A percentile compares a stretch with the other conserved stretches of the same genome.
phyloP scores from a whole-genome alignment of 805 yeast species.

The Yamadazyma paraphyllophila region DNA sequence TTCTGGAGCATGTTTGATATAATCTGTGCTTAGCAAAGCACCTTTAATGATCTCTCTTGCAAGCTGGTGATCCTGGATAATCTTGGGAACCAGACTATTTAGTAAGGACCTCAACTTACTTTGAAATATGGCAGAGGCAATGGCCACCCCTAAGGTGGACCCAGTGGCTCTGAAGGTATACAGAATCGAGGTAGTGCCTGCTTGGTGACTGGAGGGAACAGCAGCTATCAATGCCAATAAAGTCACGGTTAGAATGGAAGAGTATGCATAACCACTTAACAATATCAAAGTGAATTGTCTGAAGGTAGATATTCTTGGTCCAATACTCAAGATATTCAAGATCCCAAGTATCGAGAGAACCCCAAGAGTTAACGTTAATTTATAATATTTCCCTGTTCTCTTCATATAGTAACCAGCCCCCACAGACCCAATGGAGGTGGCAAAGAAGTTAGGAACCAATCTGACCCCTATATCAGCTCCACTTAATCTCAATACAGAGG shows the following conservation, averaged over 20 bases:
- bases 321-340: constrained; percentile 25
- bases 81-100: constrained; percentile 15
- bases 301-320: constrained; percentile 17
- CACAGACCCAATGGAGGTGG: constrained; percentile 47
- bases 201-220: constrained; percentile 67
- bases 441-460: constrained; percentile 64
- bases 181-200: constrained; percentile 84
- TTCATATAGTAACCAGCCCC: constrained; percentile 16
- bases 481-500: constrained; percentile 49
- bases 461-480: constrained; percentile 59
- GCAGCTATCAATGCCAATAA: constrained; percentile 74
- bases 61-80: constrained; percentile 29
- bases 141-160: constrained; percentile 76
- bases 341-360: constrained; percentile 37
- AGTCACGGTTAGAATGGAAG: constrained; percentile 67
- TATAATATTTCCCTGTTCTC: constrained; percentile 53
- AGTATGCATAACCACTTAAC: constrained; percentile 63
- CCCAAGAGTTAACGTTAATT: constrained; percentile 42
- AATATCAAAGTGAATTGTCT: constrained; percentile 34
- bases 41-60: constrained; percentile 45
- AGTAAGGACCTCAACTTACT: constrained; percentile 33
- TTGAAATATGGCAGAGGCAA: constrained; percentile 67
- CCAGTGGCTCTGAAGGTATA: constrained; percentile 87
- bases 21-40: constrained; percentile 60
- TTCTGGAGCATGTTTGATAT: constrained; percentile 51